A percentile compares a stretch with the other conserved stretches of the same genome.
These are phyloP conservation scores for Amanita phalloides DNA, from an alignment of 768 basidiomycete genomes.

Conservation along the genomic window DNA sequence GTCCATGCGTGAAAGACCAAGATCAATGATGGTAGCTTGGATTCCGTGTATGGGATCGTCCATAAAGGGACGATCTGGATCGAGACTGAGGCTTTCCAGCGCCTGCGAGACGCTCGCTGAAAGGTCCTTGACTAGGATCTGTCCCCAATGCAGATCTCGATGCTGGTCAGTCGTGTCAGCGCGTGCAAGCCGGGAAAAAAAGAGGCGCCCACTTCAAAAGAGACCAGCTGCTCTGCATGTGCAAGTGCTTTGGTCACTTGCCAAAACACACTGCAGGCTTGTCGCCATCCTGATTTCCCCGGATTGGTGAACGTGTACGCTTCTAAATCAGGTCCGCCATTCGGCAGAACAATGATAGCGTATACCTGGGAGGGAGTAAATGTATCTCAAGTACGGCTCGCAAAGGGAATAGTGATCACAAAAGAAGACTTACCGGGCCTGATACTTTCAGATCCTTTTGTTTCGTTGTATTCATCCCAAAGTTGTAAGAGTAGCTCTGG, in stretches of 20 bases:
- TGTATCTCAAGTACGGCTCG: conserved; percentile 36
- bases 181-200: not conserved
- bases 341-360: conserved; percentile 81
- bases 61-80: conserved; percentile 35
- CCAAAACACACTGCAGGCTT: conserved; percentile 87
- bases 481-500: conserved; percentile 65
- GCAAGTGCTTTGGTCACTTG: conserved; percentile 74
- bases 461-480: conserved; percentile 79
- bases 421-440: conserved; percentile 53
- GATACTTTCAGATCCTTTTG: conserved; percentile 74
- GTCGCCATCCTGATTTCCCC: conserved; percentile 62
- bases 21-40: conserved; percentile 81
- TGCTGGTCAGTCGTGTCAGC: conserved; percentile 44
- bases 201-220: conserved; percentile 70
- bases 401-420: not conserved
- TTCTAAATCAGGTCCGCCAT: conserved; percentile 89
- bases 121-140: conserved; percentile 71
- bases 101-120: conserved; percentile 17
- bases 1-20: conserved; percentile 84
- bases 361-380: conserved; percentile 75
- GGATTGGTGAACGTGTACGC: conserved; percentile 56
- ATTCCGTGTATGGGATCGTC: conserved; percentile 60
- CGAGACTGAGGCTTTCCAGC: conserved; percentile 25
- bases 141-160: conserved; percentile 98
- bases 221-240: conserved; percentile 66